Evolutionary conservation across 2,329 filamentous ascomycete species (phyloP), one percentile per base, ranked within the genome.

Genomic region (Aureobasidium uvarum): DNA sequence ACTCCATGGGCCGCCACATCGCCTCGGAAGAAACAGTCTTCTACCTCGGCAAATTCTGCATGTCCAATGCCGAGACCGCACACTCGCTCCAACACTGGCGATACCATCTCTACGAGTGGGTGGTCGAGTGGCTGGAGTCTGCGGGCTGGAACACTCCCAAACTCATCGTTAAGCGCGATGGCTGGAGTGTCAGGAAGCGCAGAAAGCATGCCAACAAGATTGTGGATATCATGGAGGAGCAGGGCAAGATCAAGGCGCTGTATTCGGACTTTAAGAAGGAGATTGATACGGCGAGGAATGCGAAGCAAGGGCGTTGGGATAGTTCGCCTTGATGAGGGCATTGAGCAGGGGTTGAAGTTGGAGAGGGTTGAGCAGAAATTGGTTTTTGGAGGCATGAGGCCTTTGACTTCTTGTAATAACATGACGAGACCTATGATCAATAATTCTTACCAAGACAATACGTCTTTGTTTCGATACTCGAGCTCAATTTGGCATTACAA

Each of bases 41-140:
- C 75, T 81, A 80, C 66, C 74, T 85, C 2, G 86, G 86, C 68
- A 79, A 78, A 23, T 81, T 82, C 67, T 90, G 87, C 78, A 84
- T 83, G 71, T 77, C 78, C 38, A 89, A 88, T 69, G 89, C 90
- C 0, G 81, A 86, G 68, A 87, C 87, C 45, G 88, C 89, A 0
- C 90, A 94, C 72, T 83, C 83, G 0, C 81, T 94, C 3, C 82
- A 86, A 5, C 91, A 95, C 76, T 93, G 91, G 91, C 88, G 88
- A 65, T 85, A 84, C 67, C 84, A 87, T 52, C 84, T 94, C n/a
- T 88, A 90, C 72, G 83, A 88, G 68, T 90, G 85, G 83, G 87
- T 93, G 0, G 80, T 89, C 28, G 81, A 83, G 33, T 85, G 84
- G 62, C 83, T 95, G 0, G 76, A 81, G 28, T 75, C 75, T 1